phyloP scores from a whole-genome alignment of 75 land plant genomes.

The Gnetum montanum region DNA sequence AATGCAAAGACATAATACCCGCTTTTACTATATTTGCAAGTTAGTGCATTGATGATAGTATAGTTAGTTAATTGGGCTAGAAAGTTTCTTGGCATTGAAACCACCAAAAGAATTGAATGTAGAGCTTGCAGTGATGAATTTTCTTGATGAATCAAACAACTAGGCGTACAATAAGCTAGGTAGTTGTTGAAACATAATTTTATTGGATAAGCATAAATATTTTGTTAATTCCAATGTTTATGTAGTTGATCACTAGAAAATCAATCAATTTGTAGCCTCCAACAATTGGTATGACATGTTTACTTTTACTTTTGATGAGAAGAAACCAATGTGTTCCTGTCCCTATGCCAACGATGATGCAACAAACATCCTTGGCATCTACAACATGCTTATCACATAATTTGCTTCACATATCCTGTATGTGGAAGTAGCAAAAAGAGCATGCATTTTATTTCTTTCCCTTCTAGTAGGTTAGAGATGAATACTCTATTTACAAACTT shows the following conservation, averaged over 20 bases:
- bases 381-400: no score
- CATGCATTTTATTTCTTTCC: no score
- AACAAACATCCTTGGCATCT: no score
- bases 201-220: slow-evolving; percentile 82
- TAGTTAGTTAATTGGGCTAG: neutral
- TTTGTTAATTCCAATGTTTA: slow-evolving; percentile 83
- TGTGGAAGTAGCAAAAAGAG: no score
- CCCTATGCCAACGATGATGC: no score
- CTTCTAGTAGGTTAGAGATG: no score
- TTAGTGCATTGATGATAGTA: neutral
- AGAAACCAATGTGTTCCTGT: no score
- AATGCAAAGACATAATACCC: neutral
- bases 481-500: no score
- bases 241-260: slow-evolving; percentile 92
- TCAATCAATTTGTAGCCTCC: slow-evolving; percentile 87
- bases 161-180: neutral
- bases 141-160: neutral
- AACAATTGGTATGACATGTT: no score
- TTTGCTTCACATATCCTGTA: no score
- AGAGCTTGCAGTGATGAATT: neutral
- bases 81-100: neutral
- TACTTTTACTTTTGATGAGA: no score
- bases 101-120: neutral
- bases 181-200: slow-evolving; percentile 83
- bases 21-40: neutral